phyloP scores from a whole-genome alignment of 1,284 basidiomycete genomes.

The Sporisorium sorghi region DNA sequence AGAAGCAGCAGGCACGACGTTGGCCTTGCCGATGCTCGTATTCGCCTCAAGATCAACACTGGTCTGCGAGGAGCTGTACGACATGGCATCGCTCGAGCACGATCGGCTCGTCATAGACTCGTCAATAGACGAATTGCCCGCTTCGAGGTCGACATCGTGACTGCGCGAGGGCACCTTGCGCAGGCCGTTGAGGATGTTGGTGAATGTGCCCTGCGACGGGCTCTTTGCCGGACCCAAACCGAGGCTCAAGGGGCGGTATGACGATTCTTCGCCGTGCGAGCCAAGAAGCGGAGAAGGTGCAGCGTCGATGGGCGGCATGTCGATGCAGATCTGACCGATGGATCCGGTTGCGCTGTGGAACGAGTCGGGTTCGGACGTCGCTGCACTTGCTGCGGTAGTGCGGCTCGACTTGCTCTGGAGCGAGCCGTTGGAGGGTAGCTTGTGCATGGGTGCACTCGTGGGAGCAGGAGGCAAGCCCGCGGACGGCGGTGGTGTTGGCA shows the following conservation, averaged over 20 bases:
- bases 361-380: conserved; percentile 15
- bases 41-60: conserved; percentile 41
- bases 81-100: conserved; percentile 40
- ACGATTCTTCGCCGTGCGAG: conserved; percentile 7
- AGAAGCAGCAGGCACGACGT: conserved; percentile 39
- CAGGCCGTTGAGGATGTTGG: conserved; percentile 32
- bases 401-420: conserved; percentile 41
- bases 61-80: conserved; percentile 48
- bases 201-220: conserved; percentile 40
- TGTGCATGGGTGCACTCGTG: conserved; percentile 29
- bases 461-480: conserved; percentile 42
- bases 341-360: conserved; percentile 42
- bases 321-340: conserved; percentile 37
- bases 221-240: conserved; percentile 41
- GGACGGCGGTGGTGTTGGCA: conserved; percentile 44
- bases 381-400: conserved; percentile 13
- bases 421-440: conserved; percentile 30
- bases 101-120: conserved; percentile 24
- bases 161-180: conserved; percentile 17
- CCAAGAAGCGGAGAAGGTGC: conserved; percentile 10
- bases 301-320: conserved; percentile 26
- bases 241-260: conserved; percentile 49
- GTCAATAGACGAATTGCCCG: conserved; percentile 21
- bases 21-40: conserved; percentile 52
- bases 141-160: conserved; percentile 36